Evolutionary conservation across 306 rosid genomes (phyloP).

Genomic region (Carpinus viminea): DNA sequence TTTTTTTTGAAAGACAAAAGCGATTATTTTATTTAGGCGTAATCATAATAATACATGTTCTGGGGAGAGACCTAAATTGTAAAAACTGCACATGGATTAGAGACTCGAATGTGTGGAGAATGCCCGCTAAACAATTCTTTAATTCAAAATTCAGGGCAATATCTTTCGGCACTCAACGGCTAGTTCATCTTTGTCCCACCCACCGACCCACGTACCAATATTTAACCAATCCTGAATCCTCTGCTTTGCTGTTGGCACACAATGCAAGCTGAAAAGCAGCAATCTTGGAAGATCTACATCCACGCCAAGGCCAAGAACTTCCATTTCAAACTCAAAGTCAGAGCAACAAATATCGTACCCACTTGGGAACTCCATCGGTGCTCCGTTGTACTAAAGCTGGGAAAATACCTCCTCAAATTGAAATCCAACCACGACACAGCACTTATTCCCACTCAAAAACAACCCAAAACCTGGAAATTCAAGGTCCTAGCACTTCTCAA

Average conservation of each 20-base stretch:
- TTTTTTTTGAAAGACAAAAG: too few relatives aligned
- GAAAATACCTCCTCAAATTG: conserved; percentile 30
- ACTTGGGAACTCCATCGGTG: conserved; percentile 39
- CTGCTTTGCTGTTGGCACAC: not conserved
- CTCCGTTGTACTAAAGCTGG: conserved; percentile 50
- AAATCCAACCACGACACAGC: conserved; percentile 34
- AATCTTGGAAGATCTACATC: conserved; percentile 46
- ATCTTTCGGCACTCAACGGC: conserved; percentile 22
- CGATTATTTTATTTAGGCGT: too few relatives aligned
- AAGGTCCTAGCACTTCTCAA: conserved; percentile 30
- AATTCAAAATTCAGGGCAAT: not conserved
- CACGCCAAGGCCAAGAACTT: conserved; percentile 51
- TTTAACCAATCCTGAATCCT: not conserved
- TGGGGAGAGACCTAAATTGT: too few relatives aligned
- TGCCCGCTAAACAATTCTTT: not conserved
- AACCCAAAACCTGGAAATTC: conserved; percentile 20
- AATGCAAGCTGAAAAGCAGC: conserved; percentile 43
- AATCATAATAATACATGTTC: too few relatives aligned
- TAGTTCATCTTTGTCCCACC: not conserved
- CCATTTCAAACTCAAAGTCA: conserved; percentile 42
- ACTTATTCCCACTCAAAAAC: not conserved
- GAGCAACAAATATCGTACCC: conserved; percentile 26
- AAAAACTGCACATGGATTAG: too few relatives aligned
- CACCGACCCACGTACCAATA: too few relatives aligned
- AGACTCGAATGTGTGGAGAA: too few relatives aligned